Percentiles rank a stretch among this genome's conserved stretches.
Conservation (phyloP, 331 rosid species). For the Acacia pycnantha region DNA sequence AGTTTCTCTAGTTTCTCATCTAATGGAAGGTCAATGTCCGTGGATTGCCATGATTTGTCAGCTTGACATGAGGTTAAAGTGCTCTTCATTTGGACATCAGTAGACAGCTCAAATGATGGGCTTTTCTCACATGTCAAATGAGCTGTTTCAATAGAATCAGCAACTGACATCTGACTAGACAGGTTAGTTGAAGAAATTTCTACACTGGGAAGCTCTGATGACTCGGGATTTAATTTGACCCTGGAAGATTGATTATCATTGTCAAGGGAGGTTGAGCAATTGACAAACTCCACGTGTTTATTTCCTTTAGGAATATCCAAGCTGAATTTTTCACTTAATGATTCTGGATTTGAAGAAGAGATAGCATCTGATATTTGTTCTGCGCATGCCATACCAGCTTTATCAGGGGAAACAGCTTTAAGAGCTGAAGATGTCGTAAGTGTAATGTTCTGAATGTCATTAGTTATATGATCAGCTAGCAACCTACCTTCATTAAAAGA, state of each 20-base stretch:
- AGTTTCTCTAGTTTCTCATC: constrained; percentile 47
- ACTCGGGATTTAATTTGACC: constrained; percentile 35
- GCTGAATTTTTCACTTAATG: constrained; percentile 24
- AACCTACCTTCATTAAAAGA: constrained; percentile 34
- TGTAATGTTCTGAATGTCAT: constrained; percentile 26
- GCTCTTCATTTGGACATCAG: constrained; percentile 29
- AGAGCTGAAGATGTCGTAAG: constrained; percentile 33
- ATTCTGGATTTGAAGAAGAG: constrained; percentile 30
- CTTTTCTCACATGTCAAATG: constrained; percentile 17
- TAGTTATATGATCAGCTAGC: constrained; percentile 26
- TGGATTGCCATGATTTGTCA: constrained; percentile 29
- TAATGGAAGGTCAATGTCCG: constrained; percentile 33
- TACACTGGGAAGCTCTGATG: constrained; percentile 20
- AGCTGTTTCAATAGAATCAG: constrained; percentile 31
- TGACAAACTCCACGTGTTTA: constrained; percentile 29
- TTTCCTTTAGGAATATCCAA: constrained; percentile 30
- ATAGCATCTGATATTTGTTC: constrained; percentile 41
- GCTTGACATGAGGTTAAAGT: constrained; percentile 35
- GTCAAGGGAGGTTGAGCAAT: constrained; percentile 18
- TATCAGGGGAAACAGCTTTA: constrained; percentile 32
- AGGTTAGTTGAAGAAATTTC: constrained; percentile 36
- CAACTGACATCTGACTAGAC: constrained; percentile 33
- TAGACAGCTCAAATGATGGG: constrained; percentile 14
- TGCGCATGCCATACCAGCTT: constrained; percentile 28
- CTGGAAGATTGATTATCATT: constrained; percentile 33